Evolutionary conservation across 1,284 basidiomycete genomes (phyloP).

Genomic region (Puccinia horiana): DNA sequence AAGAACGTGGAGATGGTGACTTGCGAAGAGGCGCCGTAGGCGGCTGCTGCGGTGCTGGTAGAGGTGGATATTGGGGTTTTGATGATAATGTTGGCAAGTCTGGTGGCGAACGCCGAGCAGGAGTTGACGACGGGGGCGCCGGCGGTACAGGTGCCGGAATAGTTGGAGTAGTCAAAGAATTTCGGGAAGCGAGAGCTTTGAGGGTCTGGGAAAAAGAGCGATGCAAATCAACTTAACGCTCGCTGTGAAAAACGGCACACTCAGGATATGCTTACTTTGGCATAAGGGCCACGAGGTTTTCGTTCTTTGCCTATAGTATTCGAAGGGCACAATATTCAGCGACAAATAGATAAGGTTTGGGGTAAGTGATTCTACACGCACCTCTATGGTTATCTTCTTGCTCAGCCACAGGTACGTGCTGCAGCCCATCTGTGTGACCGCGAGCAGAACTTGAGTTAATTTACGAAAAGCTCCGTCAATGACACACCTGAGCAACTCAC

Average conservation of each 20-base stretch:
- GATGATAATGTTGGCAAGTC: background rate
- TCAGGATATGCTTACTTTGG: slow-evolving; percentile 18
- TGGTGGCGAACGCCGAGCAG: slow-evolving; percentile 8
- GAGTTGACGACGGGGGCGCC: background rate
- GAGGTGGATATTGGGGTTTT: background rate
- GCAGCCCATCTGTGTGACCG: slow-evolving; percentile 42
- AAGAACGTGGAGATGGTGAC: background rate
- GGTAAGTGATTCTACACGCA: background rate
- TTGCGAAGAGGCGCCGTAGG: slow-evolving; percentile 5
- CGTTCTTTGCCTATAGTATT: slow-evolving; percentile 32
- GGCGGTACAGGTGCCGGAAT: background rate
- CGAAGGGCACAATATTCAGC: background rate
- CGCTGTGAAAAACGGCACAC: background rate
- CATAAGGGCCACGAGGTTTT: slow-evolving; percentile 31
- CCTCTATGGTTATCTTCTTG: slow-evolving; percentile 46
- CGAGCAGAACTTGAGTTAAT: background rate
- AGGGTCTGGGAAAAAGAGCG: slow-evolving; percentile 2
- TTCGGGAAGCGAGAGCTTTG: slow-evolving; percentile 1
- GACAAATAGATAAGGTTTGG: background rate
- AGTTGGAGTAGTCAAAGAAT: slow-evolving; percentile 7
- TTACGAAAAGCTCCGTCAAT: background rate
- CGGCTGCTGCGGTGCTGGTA: background rate
- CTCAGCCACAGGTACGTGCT: slow-evolving; percentile 43
- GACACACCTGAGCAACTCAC: slow-evolving; percentile 1
- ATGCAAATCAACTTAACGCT: background rate